Evolutionary conservation across 495 filamentous ascomycete species (phyloP).

Genomic region (Neurospora tetraspora): DNA sequence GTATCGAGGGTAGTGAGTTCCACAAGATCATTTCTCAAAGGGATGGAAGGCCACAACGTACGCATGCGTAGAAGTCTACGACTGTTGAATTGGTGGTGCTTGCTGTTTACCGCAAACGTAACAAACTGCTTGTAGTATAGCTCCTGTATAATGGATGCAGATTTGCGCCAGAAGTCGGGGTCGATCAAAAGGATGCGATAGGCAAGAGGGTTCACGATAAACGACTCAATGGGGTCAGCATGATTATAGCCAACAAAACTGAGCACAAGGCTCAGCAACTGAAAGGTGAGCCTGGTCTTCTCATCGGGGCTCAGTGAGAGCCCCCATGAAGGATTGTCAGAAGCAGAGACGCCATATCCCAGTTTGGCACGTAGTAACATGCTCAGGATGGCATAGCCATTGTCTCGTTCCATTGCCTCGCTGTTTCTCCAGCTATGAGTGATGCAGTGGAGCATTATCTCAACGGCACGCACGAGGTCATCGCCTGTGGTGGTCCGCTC

Average conservation of each 20-base stretch:
- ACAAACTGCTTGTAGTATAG: conserved; percentile 89
- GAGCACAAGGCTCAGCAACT: conserved; percentile 67
- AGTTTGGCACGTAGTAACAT: conserved; percentile 69
- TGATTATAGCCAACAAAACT: conserved; percentile 80
- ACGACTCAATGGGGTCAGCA: conserved; percentile 64
- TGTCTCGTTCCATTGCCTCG: conserved; percentile 94
- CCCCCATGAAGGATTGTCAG: conserved; percentile 29
- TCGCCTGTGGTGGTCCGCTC: conserved; percentile 62
- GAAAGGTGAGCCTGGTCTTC: conserved; percentile 52
- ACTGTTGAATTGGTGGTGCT: conserved; percentile 83
- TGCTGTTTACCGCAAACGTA: conserved; percentile 72
- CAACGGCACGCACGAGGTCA: conserved; percentile 62
- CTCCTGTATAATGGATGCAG: conserved; percentile 60
- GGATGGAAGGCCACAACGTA: conserved; percentile 38
- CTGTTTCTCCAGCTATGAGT: conserved; percentile 93
- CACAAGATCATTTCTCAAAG: neutral
- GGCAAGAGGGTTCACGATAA: conserved; percentile 91
- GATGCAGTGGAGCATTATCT: conserved; percentile 74
- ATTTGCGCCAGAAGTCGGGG: conserved; percentile 81
- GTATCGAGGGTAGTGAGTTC: conserved; percentile 11
- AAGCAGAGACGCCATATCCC: conserved; percentile 36
- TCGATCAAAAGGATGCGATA: conserved; percentile 88
- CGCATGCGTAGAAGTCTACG: conserved; percentile 81
- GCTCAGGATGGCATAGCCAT: conserved; percentile 83
- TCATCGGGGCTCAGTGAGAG: conserved; percentile 39